Base-by-base conservation (phyloP, 768 basidiomycete species). In the Coprinopsis marcescibilis region DNA sequence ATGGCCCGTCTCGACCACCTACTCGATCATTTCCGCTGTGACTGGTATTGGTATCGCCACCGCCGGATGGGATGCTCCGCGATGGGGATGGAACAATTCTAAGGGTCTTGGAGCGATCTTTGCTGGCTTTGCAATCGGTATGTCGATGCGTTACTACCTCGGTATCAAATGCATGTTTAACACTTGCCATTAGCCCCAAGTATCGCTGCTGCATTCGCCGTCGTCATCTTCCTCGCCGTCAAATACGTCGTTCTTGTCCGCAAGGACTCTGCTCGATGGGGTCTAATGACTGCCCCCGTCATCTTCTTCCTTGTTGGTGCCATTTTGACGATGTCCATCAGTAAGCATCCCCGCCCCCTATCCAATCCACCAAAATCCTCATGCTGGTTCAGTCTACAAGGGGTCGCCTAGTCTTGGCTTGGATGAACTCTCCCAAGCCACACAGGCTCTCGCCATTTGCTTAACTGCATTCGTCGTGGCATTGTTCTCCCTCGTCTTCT, bases 1-100 rank as follows among this genome's bases (percentile, higher is more conserved):
- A 3, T 62, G 60, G 60, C 60, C 60, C 12, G 60, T 60, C 20
- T 59, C 58, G 1, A 62, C 58, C 26, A 60, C 60, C 21, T 62
- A 59, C 27, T 60, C 58, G 4, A 57, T 59, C 30, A 45, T 61
- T 32, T 49, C 60, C 24, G 57, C 60, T 20, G 50, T 62, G 20
- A 49, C 53, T 36, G 60, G 60, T 34, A 55, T 61, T 35, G 60
- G 60, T 41, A 57, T 61, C 10, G 58, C 60, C 21, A 36, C 59
- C 3, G 58, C 52, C 25, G 60, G 60, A 8, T 36, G 32, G 33
- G 54, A 60, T 26, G 54, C 60, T 11, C 57, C 59, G 2, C 46
- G 48, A 19, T 61, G 60, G 60, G 60, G 60, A 11, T 61, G 58
- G 60, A 59, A 61, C 24, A 44, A 45, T 35, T 58, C 54, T 3